Base-by-base conservation (phyloP, 129 eudicot species). In the Tagetes patula region DNA sequence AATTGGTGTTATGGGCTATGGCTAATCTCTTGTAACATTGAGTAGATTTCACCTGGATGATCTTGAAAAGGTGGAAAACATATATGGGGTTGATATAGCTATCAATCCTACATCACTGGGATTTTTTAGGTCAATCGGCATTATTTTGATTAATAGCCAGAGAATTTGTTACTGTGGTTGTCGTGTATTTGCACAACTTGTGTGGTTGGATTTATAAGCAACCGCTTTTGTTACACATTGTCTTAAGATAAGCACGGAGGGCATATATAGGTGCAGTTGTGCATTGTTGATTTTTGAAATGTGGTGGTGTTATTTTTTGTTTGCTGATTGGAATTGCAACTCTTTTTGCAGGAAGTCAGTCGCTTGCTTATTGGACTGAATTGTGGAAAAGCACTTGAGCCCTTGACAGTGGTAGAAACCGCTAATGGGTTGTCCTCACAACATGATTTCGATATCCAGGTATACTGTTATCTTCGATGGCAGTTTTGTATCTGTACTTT, bases 361-460 rank as follows among this genome's bases (percentile, higher is more conserved):
- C 92, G 98, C 62, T 14, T 93, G 87, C 92, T 93, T 79, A 75
- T 77, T 74, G 98, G 98, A 52, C 74, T 89, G 75, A 93, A 90
- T 79, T 85, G 96, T 84, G 98, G 96, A 78, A 90, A 60, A 77
- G 71, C 88, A 42, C 84, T 89, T 78, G 87, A 86, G 73, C 50
- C 84, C 39, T 27, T 87, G 59, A 10, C 67, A 59, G 38, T 90
- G 43, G 81, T 78, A 3, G 90, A 88, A 37, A 68, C 80, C 46
- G 87, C 87, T 66, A 84, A 83, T 71, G 81, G 75, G 31, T 79
- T 90, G 56, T 89, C 96, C 39, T 62, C 88, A 12, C 70, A 87
- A 46, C 89, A 87, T 80, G 92, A 87, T 67, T 93, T 93, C 62
- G 96, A 93, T 83, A 87, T 93, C 55, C 98, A 93, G 98, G 98